Base-by-base conservation (phyloP, 371 early-diverging fungal genomes). In the Dichotomocladium elegans region DNA sequence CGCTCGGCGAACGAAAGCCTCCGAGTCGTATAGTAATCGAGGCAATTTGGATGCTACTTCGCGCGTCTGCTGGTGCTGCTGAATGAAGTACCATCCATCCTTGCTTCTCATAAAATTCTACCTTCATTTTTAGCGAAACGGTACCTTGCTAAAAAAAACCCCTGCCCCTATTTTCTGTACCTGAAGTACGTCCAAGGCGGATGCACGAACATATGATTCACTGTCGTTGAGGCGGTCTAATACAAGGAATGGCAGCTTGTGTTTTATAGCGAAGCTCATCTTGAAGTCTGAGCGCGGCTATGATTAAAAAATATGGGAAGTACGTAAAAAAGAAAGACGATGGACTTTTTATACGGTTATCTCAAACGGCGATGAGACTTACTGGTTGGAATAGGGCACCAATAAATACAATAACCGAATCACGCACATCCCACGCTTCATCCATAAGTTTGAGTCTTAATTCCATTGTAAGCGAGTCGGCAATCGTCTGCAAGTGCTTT, bases 1-100 rank as follows among this genome's bases (percentile, higher is more conserved):
- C 6, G 82, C 79, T 40, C 85, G 67, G 44, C 82, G 68, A 3
- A 84, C 85, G 66, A 81, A 74, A 0, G 85, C 81, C 35, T 82
- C 85, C 4, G 75, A 56, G 44, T 85, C 85, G 49, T 74, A 70
- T 26, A 82, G 57, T 41, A 84, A 51, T 4, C 54, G 53, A 9
- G 84, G 84, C 33, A 84, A 44, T 21, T 50, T 56, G 1, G 42
- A 27, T 7, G 64, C 61, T 27, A 70, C 45, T 11, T 62, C 47
- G 10, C 58, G 61, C 28, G 53, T 57, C 2, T 49, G 40, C 41
- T 68, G 44, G 35, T 70, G 60, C 14, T 58, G 57, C 52, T 76
- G 73, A 17, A 72, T 66, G 33, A 62, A 72, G 12, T 47, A 40
- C 73, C 77, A 76, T 2, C 73, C 70, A 42, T 59, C 58, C 30